Conservation (phyloP, 2,329 filamentous ascomycete genomes). For the Ampelomyces quisqualis region DNA sequence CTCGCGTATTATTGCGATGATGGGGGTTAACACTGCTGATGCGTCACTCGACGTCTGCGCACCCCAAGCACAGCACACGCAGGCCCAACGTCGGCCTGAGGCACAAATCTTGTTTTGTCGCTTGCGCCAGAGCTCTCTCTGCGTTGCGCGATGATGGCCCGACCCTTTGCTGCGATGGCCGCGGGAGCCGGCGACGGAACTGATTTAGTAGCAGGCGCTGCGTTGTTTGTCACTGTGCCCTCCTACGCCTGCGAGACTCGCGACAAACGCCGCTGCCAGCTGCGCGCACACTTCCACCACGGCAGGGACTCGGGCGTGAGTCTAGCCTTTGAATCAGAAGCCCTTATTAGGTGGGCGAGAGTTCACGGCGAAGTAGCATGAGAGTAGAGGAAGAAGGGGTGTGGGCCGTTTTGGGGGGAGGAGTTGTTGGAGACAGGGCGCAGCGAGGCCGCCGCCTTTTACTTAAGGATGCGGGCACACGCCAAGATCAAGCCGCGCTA, state of each 20-base stretch:
- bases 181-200: conserved; percentile 26
- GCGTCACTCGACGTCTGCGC: conserved; percentile 42
- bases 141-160: conserved; percentile 25
- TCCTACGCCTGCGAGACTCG: conserved; percentile 27
- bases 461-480: conserved; percentile 15
- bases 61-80: conserved; percentile 36
- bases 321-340: conserved; percentile 41
- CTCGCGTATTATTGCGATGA: conserved; percentile 38
- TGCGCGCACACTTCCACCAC: conserved; percentile 35
- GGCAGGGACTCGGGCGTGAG: conserved; percentile 33
- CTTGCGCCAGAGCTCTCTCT: conserved; percentile 21
- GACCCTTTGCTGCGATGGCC: conserved; percentile 26
- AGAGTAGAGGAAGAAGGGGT: conserved; percentile 34
- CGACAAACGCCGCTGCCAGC: conserved; percentile 35
- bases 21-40: conserved; percentile 34
- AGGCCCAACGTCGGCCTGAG: conserved; percentile 23
- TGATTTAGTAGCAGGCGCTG: conserved; percentile 40
- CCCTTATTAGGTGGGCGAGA: conserved; percentile 44
- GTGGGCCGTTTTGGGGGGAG: conserved; percentile 22
- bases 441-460: conserved; percentile 19
- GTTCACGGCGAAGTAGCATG: conserved; percentile 42
- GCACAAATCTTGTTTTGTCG: conserved; percentile 19
- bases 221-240: conserved; percentile 37
- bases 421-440: conserved; percentile 17
- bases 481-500: conserved; percentile 27